Conservation (phyloP, 768 basidiomycete genomes). For the Pisolithus sp. region DNA sequence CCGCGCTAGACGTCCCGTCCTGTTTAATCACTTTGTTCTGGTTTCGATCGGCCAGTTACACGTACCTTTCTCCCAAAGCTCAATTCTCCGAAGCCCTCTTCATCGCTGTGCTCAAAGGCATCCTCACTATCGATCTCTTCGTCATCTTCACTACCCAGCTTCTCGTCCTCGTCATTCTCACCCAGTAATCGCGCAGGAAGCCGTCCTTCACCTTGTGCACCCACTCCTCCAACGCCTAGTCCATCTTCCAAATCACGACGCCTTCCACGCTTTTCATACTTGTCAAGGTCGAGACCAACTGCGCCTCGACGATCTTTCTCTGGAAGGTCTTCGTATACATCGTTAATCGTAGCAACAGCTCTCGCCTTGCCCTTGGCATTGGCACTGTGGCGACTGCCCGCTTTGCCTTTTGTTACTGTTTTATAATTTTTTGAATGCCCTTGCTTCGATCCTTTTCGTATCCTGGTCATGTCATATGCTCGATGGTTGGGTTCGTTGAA, state of each 20-base stretch:
- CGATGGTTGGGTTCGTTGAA: background rate
- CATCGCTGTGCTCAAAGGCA: constrained; percentile 78
- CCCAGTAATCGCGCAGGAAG: constrained; percentile 44
- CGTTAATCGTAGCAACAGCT: constrained; percentile 27
- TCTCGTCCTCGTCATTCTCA: constrained; percentile 45
- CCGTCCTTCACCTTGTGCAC: constrained; percentile 27
- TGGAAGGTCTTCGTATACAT: constrained; percentile 62
- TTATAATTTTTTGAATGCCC: background rate
- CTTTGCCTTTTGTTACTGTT: background rate
- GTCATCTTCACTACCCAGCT: constrained; percentile 64
- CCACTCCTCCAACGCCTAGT: constrained; percentile 28
- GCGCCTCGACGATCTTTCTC: constrained; percentile 44
- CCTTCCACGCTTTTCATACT: constrained; percentile 40
- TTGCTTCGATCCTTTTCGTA: background rate
- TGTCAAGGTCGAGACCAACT: constrained; percentile 48
- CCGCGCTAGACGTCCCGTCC: constrained; percentile 16
- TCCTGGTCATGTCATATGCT: background rate
- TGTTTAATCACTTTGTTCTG: constrained; percentile 18
- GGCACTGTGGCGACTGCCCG: background rate
- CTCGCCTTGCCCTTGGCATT: constrained; percentile 14
- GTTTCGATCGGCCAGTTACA: background rate
- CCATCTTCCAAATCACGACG: constrained; percentile 33
- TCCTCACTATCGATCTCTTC: constrained; percentile 83
- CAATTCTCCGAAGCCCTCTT: constrained; percentile 70
- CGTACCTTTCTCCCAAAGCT: constrained; percentile 25